phyloP scores from a whole-genome alignment of 208 protist genomes.

The Leishmania lainsoni region DNA sequence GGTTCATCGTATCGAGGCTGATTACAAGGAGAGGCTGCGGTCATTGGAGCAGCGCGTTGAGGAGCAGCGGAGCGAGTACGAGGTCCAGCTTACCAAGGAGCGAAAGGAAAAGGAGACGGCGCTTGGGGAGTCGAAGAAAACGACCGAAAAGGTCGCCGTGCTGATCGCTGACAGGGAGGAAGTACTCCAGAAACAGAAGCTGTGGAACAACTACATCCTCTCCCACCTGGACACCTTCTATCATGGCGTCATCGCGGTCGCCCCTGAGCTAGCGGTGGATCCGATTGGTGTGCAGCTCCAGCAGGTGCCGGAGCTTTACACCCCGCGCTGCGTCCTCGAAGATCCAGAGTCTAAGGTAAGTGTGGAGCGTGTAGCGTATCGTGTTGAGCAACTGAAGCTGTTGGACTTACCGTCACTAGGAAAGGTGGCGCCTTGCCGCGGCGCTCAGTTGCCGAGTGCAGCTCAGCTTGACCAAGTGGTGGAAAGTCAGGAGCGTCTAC shows the following conservation, averaged over 20 bases:
- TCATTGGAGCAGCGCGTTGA: slow-evolving; percentile 62
- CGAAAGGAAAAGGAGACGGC: slow-evolving; percentile 46
- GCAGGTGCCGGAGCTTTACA: slow-evolving; percentile 69
- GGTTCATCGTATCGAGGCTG: slow-evolving; percentile 64
- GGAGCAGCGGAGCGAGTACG: slow-evolving; percentile 54
- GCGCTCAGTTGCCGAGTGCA: slow-evolving; percentile 2
- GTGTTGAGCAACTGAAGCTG: slow-evolving; percentile 66
- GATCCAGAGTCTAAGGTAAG: slow-evolving; percentile 70
- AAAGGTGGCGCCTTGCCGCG: background rate
- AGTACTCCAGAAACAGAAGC: slow-evolving; percentile 60
- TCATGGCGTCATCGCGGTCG: slow-evolving; percentile 39
- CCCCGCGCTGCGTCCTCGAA: slow-evolving; percentile 61
- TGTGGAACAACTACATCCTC: slow-evolving; percentile 81
- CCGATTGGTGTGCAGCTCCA: slow-evolving; percentile 57
- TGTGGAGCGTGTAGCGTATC: slow-evolving; percentile 76
- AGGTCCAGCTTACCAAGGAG: slow-evolving; percentile 46
- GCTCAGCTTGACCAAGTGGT: slow-evolving; percentile 34
- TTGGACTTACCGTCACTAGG: slow-evolving; percentile 14
- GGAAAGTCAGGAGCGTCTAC: slow-evolving; percentile 67
- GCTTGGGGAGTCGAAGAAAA: slow-evolving; percentile 47
- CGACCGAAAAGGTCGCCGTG: slow-evolving; percentile 54
- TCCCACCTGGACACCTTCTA: slow-evolving; percentile 66
- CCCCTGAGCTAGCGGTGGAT: slow-evolving; percentile 55
- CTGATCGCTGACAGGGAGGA: slow-evolving; percentile 60
- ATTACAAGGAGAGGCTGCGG: slow-evolving; percentile 78